phyloP scores from a whole-genome alignment of 1,284 basidiomycete genomes.

The Pascua guehoae region DNA sequence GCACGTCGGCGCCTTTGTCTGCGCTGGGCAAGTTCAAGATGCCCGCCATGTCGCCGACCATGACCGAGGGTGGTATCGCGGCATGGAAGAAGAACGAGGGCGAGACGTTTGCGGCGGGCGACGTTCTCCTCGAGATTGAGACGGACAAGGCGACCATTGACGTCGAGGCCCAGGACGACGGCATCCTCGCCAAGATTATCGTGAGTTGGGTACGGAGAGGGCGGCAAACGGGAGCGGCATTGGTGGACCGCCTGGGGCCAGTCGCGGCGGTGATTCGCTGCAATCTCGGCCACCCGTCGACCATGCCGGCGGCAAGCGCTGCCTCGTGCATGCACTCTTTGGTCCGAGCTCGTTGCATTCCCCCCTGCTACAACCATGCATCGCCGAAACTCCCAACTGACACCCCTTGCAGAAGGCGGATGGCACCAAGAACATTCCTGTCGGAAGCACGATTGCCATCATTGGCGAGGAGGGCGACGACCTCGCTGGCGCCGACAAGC shows the following conservation, averaged over 20 bases:
- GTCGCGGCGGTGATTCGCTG: too few relatives aligned
- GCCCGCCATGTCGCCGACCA: constrained; percentile 99
- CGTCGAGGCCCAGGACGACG: constrained; percentile 97
- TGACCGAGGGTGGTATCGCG: constrained; percentile 98
- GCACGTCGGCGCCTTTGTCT: constrained; percentile 69
- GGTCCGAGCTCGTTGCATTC: neutral
- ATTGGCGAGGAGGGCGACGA: constrained; percentile 93
- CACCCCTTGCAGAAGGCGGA: constrained; percentile 50
- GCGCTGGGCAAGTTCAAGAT: constrained; percentile 88
- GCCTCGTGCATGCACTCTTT: neutral
- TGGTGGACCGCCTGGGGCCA: neutral
- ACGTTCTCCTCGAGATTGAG: constrained; percentile 80
- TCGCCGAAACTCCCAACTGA: neutral
- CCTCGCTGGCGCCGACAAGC: constrained; percentile 70
- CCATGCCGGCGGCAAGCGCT: constrained; percentile 3
- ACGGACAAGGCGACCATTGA: constrained; percentile 99
- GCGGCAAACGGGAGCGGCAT: too few relatives aligned
- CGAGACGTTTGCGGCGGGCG: constrained; percentile 80
- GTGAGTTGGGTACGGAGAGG: too few relatives aligned
- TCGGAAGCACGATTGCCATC: constrained; percentile 85
- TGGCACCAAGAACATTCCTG: constrained; percentile 79
- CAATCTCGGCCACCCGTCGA: too few relatives aligned
- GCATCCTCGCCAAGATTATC: constrained; percentile 83
- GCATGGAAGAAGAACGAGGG: constrained; percentile 97
- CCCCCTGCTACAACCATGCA: too few relatives aligned